A percentile compares a stretch with the other conserved stretches of the same genome.
Evolutionary conservation across 768 basidiomycete genomes (phyloP).

Genomic region (Rhizopogon roseolus): DNA sequence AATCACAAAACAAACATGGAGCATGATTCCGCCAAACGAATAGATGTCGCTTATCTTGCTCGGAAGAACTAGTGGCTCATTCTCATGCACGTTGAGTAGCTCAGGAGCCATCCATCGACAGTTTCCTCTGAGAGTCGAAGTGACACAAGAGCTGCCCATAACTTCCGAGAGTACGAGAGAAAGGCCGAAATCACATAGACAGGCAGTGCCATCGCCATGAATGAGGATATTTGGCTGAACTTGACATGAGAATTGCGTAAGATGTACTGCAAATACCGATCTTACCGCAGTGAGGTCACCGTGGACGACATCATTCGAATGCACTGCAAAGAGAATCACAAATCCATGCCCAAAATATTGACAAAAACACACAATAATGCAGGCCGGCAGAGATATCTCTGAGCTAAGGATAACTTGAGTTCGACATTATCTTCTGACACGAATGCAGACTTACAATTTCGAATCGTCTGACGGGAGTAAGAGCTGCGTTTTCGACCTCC

Average conservation of each 20-base stretch:
- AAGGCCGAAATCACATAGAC: constrained; percentile 43
- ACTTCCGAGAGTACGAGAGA: constrained; percentile 35
- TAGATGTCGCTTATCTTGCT: constrained; percentile 33
- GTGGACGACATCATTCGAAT: not conserved
- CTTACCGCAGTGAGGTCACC: constrained; percentile 7
- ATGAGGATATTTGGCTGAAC: constrained; percentile 42
- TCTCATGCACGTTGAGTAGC: constrained; percentile 20
- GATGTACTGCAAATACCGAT: not conserved
- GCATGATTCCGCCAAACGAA: constrained; percentile 35
- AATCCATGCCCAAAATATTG: no score
- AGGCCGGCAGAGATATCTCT: not conserved
- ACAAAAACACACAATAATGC: not conserved
- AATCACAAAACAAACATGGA: constrained; percentile 18
- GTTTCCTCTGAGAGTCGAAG: constrained; percentile 20
- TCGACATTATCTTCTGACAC: not conserved
- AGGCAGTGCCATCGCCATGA: constrained; percentile 34
- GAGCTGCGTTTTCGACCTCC: not conserved
- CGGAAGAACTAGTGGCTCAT: not conserved
- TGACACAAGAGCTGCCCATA: constrained; percentile 13
- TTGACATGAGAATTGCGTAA: not conserved
- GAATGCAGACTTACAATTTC: constrained; percentile 8
- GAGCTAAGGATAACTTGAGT: not conserved
- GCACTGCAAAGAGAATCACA: not conserved
- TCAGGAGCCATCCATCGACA: constrained; percentile 40
- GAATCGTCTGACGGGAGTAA: constrained; percentile 7